Conservation (phyloP, 805 yeast species). For the Clavispora phyllophila region DNA sequence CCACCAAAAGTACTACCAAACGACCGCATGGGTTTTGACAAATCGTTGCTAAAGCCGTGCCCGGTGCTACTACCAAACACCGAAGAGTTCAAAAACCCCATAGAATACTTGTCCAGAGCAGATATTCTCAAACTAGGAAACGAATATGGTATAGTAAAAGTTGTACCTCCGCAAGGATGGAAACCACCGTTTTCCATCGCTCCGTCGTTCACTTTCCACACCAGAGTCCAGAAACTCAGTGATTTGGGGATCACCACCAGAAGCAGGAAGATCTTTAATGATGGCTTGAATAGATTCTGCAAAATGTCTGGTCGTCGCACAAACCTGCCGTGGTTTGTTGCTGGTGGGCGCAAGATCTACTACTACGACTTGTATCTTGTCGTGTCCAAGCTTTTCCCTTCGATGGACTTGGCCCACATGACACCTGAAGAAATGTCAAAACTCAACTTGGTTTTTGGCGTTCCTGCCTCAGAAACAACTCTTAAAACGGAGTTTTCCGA, state of each 20-base stretch:
- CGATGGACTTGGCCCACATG: slow-evolving; percentile 13
- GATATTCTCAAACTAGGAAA: slow-evolving; percentile 40
- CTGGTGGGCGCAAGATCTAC: slow-evolving; percentile 16
- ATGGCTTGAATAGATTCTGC: slow-evolving; percentile 55
- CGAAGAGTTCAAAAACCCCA: slow-evolving; percentile 46
- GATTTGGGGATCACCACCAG: slow-evolving; percentile 62
- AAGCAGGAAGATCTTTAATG: slow-evolving; percentile 55
- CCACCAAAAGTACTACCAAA: background rate
- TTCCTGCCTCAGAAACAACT: slow-evolving; percentile 11
- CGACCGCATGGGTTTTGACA: slow-evolving; percentile 19
- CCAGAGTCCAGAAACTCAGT: slow-evolving; percentile 61
- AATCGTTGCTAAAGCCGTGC: slow-evolving; percentile 30
- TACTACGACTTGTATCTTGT: slow-evolving; percentile 37
- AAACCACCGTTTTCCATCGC: slow-evolving; percentile 53
- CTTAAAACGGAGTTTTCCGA: slow-evolving; percentile 22
- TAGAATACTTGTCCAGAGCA: slow-evolving; percentile 40
- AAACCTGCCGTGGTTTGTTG: slow-evolving; percentile 18
- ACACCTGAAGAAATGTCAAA: slow-evolving; percentile 16
- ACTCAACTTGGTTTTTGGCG: slow-evolving; percentile 21
- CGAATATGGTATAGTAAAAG: slow-evolving; percentile 47
- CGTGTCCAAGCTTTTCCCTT: slow-evolving; percentile 21
- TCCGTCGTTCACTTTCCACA: slow-evolving; percentile 54
- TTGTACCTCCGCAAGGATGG: slow-evolving; percentile 52
- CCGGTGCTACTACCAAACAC: slow-evolving; percentile 44
- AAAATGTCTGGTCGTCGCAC: slow-evolving; percentile 37